Evolutionary conservation across 768 basidiomycete species (phyloP).

Genomic region (Mycena metata): DNA sequence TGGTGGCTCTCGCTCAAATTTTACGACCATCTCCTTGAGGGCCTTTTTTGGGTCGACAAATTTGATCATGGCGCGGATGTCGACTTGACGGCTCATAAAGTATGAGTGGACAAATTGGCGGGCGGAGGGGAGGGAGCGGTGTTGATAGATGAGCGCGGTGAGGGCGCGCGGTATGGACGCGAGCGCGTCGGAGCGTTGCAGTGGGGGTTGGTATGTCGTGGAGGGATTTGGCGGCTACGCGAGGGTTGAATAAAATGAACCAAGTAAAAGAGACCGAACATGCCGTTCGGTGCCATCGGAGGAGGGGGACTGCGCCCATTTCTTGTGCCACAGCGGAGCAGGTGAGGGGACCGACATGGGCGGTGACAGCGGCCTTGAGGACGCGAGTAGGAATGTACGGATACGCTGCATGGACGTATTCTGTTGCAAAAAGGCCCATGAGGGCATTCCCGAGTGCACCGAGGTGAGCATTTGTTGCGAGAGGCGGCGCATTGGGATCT

Average conservation of each 20-base stretch:
- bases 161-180: constrained; percentile 89
- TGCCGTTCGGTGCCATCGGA: constrained; percentile 88
- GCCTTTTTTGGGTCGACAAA: constrained; percentile 88
- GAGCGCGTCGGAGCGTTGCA: constrained; percentile 88
- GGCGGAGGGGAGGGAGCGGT: constrained; percentile 87
- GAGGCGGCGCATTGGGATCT: constrained; percentile 65
- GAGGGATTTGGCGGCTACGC: constrained; percentile 59
- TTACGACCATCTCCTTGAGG: constrained; percentile 77
- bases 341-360: constrained; percentile 89
- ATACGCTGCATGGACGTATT: constrained; percentile 83
- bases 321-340: constrained; percentile 90
- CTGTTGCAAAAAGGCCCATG: constrained; percentile 90
- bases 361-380: constrained; percentile 90
- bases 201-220: constrained; percentile 56
- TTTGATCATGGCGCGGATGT: constrained; percentile 83
- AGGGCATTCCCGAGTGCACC: constrained; percentile 86
- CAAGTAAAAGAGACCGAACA: constrained; percentile 42
- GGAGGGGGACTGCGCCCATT: constrained; percentile 81
- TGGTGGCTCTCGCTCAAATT: constrained; percentile 75
- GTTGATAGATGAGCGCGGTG: constrained; percentile 90
- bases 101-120: constrained; percentile 89
- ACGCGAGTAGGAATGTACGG: constrained; percentile 94
- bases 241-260: constrained; percentile 8
- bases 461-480: constrained; percentile 81
- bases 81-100: constrained; percentile 89